Evolutionary conservation across 192 early-diverging fungal species (phyloP), one percentile per base, ranked within the genome.

Genomic region (Coemansia sp.): DNA sequence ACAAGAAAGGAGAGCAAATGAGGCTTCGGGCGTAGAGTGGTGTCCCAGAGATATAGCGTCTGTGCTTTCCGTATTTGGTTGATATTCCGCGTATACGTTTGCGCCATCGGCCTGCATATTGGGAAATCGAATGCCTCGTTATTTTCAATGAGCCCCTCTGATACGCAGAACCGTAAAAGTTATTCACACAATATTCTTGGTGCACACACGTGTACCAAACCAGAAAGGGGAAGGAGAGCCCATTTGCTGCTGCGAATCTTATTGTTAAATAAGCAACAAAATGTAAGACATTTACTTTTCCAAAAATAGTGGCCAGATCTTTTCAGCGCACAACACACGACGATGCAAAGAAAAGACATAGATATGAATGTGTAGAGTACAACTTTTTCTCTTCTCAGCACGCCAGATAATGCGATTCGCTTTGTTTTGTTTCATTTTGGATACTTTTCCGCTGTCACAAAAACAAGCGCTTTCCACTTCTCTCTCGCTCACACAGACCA

Each of bases 71-170:
- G 7, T 12, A 41, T 53, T 23, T 26, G 23, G 51, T 23, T 53
- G 51, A 53, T 53, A 53, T 53, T 23, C 23, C 23, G 7, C 1
- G 23, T 53, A 53, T 26, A 26, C 12, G 24, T 53, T 9, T 53
- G 24, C 51, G 51, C 51, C 51, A 53, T 53, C 24, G 11, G 51
- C 24, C 51, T 53, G 51, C 51, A 53, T 53, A 53, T 53, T 26
- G 23, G 24, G 11, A 53, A 14, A 12, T 53, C 20, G 6, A 26
- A 53, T 21, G 51, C 11, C 51, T 53, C 12, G 21, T 26, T 26
- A 9, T 2, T 53, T 53, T 53, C 51, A 11, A 53, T 23, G 9
- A 1, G 39, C 30, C 20, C 6, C 18, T 20, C 7, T n/a, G 46
- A 49, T 16, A 49, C 46, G n/a, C 46, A 49, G 20, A 48, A 49